These are phyloP conservation scores for Thalassiosira exigua DNA, from an alignment of 352 stramenopile genomes.

Conservation along the genomic window DNA sequence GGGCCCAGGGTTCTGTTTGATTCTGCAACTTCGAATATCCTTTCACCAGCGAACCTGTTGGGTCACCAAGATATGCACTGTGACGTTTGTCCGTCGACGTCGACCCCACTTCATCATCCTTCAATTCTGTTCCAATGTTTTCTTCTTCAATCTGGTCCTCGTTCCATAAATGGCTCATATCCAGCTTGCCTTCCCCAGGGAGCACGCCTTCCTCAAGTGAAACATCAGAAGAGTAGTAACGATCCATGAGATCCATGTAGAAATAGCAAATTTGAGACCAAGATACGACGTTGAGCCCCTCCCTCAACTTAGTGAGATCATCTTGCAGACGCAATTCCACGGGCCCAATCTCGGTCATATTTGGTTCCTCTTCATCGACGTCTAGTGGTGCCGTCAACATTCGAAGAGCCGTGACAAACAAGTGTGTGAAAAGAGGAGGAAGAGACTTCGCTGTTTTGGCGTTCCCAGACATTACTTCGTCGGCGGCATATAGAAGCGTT, in stretches of 20 bases:
- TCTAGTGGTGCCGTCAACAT: constrained; percentile 48
- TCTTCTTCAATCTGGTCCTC: constrained; percentile 34
- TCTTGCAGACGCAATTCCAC: constrained; percentile 48
- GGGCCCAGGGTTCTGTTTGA: constrained; percentile 75
- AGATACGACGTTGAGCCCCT: constrained; percentile 65
- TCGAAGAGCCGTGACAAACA: constrained; percentile 75
- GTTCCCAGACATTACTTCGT: constrained; percentile 76
- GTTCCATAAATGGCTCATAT: constrained; percentile 56
- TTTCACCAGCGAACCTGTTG: constrained; percentile 50
- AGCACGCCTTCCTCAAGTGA: constrained; percentile 62
- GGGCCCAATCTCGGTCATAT: constrained; percentile 22
- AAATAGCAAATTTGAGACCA: constrained; percentile 77
- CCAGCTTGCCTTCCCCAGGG: constrained; percentile 38
- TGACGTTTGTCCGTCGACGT: constrained; percentile 33
- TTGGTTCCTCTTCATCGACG: constrained; percentile 6
- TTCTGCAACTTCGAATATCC: constrained; percentile 62
- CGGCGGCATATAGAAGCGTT: constrained; percentile 70
- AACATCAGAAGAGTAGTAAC: constrained; percentile 70
- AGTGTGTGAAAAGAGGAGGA: constrained; percentile 75
- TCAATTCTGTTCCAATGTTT: constrained; percentile 8
- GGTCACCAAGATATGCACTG: constrained; percentile 65
- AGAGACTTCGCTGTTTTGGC: constrained; percentile 66
- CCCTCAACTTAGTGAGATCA: constrained; percentile 62
- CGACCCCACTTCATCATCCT: constrained; percentile 18
- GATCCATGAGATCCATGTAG: constrained; percentile 83